Base-by-base conservation (phyloP, 495 filamentous ascomycete species). In the Durotheca rogersii region DNA sequence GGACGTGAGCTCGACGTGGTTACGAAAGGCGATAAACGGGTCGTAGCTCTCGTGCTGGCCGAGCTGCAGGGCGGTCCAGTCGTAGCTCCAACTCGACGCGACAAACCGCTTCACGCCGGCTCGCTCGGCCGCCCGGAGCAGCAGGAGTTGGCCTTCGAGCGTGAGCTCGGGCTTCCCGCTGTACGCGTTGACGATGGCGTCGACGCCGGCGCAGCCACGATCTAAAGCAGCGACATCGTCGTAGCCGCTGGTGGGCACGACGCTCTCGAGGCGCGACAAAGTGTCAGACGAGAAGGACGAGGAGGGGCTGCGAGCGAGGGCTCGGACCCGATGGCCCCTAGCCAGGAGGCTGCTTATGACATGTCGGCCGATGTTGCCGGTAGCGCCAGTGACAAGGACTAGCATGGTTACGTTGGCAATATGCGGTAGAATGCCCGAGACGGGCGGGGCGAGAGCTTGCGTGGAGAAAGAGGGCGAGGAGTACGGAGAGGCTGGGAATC, bases 61-160 rank as follows among this genome's bases (percentile, higher is more conserved):
- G 7, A 56, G 51, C 7, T 23, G 16, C 1, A 60, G 27, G 7
- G 25, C 14, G 0, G 38, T 53, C 58, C 55, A 62, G 41, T 62
- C 59, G 18, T 38, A 53, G 31, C 45, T 65, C 62, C 58, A 65
- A 12, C 32, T 41, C 4, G 62, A 47, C 1, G 59, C 46, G 9
- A 56, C 40, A 36, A 53, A 62, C 17, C 54, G 23, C 32, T 53
- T 59, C 19, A 64, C 53, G 10, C 57, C 51, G 2, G 56, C 65
- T 4, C 60, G 40, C 29, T 66, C 65, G 1, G 57, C 57, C 1
- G 60, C 60, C n/a, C 60, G 63, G n/a, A 68, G 43, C 4, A 68
- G 60, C 7, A 68, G 41, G 15, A 66, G 50, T 23, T 68, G 60
- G 0, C 54, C 65, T 29, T 68, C 62, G 11, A 68, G 44, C 1